phyloP scores from a whole-genome alignment of 495 filamentous ascomycete species.

The Aspergillus incahuasiensis region DNA sequence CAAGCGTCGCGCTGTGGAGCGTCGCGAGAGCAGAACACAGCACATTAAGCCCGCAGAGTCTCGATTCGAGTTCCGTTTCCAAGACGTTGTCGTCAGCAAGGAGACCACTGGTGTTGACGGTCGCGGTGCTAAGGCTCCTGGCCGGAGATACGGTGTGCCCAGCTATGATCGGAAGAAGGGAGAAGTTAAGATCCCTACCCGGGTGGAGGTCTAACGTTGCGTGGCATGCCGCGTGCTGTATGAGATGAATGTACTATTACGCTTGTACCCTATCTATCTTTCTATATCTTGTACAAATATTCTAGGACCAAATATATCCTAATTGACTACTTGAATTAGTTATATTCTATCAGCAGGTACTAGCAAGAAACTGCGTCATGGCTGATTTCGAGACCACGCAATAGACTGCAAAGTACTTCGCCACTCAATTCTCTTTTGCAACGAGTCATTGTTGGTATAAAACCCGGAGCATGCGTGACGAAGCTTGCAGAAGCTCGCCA shows the following conservation, averaged over 20 bases:
- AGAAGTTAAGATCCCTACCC: constrained; percentile 65
- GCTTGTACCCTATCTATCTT: background rate
- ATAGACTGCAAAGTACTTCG: too few relatives aligned
- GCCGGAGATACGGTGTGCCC: constrained; percentile 66
- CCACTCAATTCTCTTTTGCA: too few relatives aligned
- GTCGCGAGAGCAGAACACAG: constrained; percentile 33
- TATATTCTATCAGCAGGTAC: too few relatives aligned
- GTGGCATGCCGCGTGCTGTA: background rate
- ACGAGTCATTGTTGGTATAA: too few relatives aligned
- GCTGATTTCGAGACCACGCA: too few relatives aligned
- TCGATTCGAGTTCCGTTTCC: constrained; percentile 78
- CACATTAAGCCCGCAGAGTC: constrained; percentile 47
- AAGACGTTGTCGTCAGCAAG: constrained; percentile 52
- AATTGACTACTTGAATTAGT: background rate
- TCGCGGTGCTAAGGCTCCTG: constrained; percentile 50
- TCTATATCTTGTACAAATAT: constrained; percentile 6
- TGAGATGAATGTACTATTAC: background rate
- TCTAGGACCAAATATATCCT: constrained; percentile 2
- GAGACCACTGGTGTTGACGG: constrained; percentile 60
- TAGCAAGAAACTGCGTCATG: too few relatives aligned
- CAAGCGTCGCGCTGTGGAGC: constrained; percentile 34
- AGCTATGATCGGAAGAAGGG: constrained; percentile 68
- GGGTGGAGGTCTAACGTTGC: constrained; percentile 42
- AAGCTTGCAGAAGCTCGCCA: background rate
- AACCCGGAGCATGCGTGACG: background rate